phyloP scores from a whole-genome alignment of 2,329 filamentous ascomycete species.

The Pseudogymnoascus sp. region DNA sequence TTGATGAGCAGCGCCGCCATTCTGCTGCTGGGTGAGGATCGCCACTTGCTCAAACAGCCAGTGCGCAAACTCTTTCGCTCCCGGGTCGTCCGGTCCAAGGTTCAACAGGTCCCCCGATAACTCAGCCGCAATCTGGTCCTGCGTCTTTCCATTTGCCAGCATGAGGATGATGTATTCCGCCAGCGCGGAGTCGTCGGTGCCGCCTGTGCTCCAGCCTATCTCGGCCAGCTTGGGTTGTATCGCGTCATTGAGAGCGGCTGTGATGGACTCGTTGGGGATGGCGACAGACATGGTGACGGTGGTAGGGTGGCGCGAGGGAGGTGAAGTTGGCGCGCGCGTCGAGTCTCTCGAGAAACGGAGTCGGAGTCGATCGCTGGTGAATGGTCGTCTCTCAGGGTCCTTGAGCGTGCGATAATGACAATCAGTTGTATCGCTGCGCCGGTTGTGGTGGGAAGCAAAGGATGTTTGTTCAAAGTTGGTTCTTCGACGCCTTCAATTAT shows the following conservation, averaged over 20 bases:
- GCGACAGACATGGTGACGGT: constrained; percentile 62
- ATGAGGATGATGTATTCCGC: constrained; percentile 96
- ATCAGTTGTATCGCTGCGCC: not conserved
- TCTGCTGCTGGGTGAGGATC: constrained; percentile 53
- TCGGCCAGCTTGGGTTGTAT: constrained; percentile 90
- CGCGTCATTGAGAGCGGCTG: constrained; percentile 69
- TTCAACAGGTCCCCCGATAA: constrained; percentile 80
- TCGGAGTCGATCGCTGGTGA: not conserved
- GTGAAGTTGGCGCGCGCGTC: not conserved
- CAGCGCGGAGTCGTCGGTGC: constrained; percentile 68
- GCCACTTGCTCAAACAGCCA: constrained; percentile 93
- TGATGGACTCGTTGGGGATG: constrained; percentile 68
- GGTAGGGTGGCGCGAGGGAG: not conserved
- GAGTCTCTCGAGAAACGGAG: not conserved
- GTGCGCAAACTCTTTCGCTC: constrained; percentile 71
- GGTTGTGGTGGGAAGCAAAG: not conserved
- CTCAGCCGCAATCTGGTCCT: constrained; percentile 81
- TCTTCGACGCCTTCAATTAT: not conserved
- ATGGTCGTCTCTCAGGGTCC: not conserved
- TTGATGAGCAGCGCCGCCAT: constrained; percentile 34
- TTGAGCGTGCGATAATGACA: not conserved
- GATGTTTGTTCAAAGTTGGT: not conserved
- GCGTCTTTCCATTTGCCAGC: constrained; percentile 90
- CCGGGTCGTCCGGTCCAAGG: constrained; percentile 72
- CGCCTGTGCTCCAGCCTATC: constrained; percentile 81